phyloP scores from a whole-genome alignment of 495 filamentous ascomycete species.

The Articulospora tetracladia region DNA sequence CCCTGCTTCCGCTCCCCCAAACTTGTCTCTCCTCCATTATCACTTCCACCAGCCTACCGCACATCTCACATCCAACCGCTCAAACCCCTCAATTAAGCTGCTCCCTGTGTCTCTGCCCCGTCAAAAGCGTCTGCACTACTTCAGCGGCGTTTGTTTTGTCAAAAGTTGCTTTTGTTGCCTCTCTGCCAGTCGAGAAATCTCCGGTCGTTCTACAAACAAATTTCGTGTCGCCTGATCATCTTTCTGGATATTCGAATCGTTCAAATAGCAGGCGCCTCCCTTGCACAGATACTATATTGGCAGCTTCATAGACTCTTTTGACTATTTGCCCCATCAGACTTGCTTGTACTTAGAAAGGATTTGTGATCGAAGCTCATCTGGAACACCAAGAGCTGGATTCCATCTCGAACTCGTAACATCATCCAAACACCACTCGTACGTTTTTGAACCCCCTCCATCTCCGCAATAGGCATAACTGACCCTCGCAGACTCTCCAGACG shows the following conservation, averaged over 20 bases:
- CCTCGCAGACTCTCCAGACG: not conserved
- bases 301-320: slow-evolving; percentile 9
- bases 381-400: slow-evolving; percentile 22
- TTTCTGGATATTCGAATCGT: not conserved
- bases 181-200: slow-evolving; percentile 2
- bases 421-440: not conserved
- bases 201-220: not conserved
- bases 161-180: slow-evolving; percentile 9
- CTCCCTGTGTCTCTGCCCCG: not conserved
- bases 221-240: slow-evolving; percentile 6
- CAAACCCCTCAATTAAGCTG: not conserved
- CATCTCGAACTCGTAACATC: slow-evolving; percentile 2
- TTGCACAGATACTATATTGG: not conserved
- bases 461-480: not conserved
- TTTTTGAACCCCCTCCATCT: not conserved
- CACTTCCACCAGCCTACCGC: not conserved
- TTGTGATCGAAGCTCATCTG: slow-evolving; percentile 2
- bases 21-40: not conserved
- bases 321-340: not conserved
- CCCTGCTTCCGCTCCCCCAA: not conserved
- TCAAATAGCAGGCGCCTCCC: slow-evolving; percentile 4
- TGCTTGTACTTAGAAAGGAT: not conserved
- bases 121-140: not conserved
- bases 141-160: slow-evolving; percentile 2
- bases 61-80: not conserved